Conservation (phyloP, 192 early-diverging fungal genomes). For the Rhizoclosmatium globosum region DNA sequence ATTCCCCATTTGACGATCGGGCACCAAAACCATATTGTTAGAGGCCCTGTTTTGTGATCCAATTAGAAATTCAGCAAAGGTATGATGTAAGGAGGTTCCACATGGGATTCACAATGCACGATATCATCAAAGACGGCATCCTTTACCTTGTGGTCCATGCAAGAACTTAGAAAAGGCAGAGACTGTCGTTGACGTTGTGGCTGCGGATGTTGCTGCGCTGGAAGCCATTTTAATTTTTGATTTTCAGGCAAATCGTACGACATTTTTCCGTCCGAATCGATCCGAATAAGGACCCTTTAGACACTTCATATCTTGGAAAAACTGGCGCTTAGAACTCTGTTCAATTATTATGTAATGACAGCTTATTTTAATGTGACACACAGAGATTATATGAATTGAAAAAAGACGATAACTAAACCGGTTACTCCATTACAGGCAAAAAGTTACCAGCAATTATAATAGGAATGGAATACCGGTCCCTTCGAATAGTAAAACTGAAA, state of each 20-base stretch:
- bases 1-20: constrained; percentile 66
- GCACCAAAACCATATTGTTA: constrained; percentile 44
- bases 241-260: too few relatives aligned
- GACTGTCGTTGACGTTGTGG: background rate
- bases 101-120: background rate
- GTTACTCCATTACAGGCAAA: constrained; percentile 2
- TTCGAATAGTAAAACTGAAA: constrained; percentile 94
- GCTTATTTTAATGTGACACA: too few relatives aligned
- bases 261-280: too few relatives aligned
- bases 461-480: constrained; percentile 94
- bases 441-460: constrained; percentile 51
- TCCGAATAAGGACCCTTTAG: too few relatives aligned
- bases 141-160: constrained; percentile 62
- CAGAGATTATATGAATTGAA: too few relatives aligned
- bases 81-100: constrained; percentile 51
- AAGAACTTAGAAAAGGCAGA: constrained; percentile 69
- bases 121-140: background rate
- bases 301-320: too few relatives aligned
- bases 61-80: constrained; percentile 96
- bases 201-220: background rate
- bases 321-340: too few relatives aligned
- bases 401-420: too few relatives aligned
- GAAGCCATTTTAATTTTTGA: background rate
- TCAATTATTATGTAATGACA: too few relatives aligned
- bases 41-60: constrained; percentile 91